Evolutionary conservation across 2,329 filamentous ascomycete species (phyloP).

Genomic region (Periconia sp.): DNA sequence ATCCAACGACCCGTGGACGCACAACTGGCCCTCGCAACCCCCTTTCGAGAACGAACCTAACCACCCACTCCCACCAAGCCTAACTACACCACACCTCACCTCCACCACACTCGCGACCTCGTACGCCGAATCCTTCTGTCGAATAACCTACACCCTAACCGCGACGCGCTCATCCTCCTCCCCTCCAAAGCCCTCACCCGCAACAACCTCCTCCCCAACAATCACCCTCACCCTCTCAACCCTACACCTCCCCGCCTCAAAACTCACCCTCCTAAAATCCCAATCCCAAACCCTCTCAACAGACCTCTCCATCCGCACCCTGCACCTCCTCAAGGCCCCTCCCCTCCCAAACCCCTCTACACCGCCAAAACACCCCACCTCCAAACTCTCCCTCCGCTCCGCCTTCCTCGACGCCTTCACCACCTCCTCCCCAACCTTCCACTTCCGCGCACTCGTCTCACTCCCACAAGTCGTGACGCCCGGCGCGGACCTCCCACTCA

Average conservation of each 20-base stretch:
- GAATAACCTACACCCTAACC: conserved; percentile 13
- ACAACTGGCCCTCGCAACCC: conserved; percentile 10
- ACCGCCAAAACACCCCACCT: not conserved
- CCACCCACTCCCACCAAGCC: conserved; percentile 17
- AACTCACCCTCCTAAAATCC: not conserved
- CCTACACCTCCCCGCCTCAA: not conserved
- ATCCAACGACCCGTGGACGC: conserved; percentile 8
- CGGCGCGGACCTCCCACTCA: conserved; percentile 8
- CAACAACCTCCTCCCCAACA: not conserved
- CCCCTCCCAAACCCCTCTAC: conserved; percentile 5
- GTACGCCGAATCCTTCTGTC: not conserved
- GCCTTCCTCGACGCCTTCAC: conserved; percentile 12
- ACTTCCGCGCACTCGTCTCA: conserved; percentile 7
- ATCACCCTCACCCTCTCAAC: not conserved
- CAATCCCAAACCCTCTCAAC: not conserved
- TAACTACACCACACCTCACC: conserved; percentile 1
- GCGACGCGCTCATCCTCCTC: conserved; percentile 9
- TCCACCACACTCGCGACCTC: conserved; percentile 1
- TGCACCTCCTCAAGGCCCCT: conserved; percentile 7
- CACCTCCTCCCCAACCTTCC: conserved; percentile 11
- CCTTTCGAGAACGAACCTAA: conserved; percentile 9
- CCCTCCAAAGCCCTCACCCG: not conserved
- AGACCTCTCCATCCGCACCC: conserved; percentile 10
- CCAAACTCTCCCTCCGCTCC: no score
- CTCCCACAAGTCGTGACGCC: conserved; percentile 9